Evolutionary conservation across 2,329 filamentous ascomycete genomes (phyloP), one percentile per base, ranked within the genome.

Genomic region (Lizonia empirigonia): DNA sequence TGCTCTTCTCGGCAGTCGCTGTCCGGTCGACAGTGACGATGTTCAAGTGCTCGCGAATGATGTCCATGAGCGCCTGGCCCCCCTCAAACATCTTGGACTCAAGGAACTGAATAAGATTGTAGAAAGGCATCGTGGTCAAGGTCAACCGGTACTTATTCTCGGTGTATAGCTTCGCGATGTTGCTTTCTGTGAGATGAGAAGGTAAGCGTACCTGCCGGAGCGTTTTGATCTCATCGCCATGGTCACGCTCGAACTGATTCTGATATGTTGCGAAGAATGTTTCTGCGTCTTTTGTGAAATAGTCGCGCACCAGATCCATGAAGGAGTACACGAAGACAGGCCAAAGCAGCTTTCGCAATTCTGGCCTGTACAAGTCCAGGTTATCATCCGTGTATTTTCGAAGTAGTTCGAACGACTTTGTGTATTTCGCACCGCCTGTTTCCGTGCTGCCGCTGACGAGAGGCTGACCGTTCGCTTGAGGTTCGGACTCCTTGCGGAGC

Each of bases 271-370:
- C 81, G 55, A 95, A 86, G 67, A 96, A 93, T 2, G 81, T 77
- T 59, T 89, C 86, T 12, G 87, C 85, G 51, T 96, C 90, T 30
- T 84, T 83, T 1, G 83, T 77, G 62, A 88, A 91, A 57, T 85
- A 85, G 53, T 90, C 84, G 26, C 80, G 80, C 22, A 95, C 82
- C 47, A 97, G 82, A 50, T 90, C 86, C 20, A 99, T 79, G 68
- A 89, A 97, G 0, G 90, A 94, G 74, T 99, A 96, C 41, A 97
- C 89, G 67, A 97, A 97, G 0, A 95, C 78, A 0, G 94, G 94
- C 91, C 94, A 99, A 13, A 96, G 77, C 4, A 97, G 79, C 60
- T 95, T 91, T 51, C 85, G 83, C 3, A 99, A 80, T 76, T 99
- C 94, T 35, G 93, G 91, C 85, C 92, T 52, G 82, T 97, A 97